A percentile compares a stretch with the other conserved stretches of the same genome.
These are phyloP conservation scores for Xylariaceae sp. DNA, from an alignment of 2,329 filamentous ascomycete genomes.

Conservation along the genomic window DNA sequence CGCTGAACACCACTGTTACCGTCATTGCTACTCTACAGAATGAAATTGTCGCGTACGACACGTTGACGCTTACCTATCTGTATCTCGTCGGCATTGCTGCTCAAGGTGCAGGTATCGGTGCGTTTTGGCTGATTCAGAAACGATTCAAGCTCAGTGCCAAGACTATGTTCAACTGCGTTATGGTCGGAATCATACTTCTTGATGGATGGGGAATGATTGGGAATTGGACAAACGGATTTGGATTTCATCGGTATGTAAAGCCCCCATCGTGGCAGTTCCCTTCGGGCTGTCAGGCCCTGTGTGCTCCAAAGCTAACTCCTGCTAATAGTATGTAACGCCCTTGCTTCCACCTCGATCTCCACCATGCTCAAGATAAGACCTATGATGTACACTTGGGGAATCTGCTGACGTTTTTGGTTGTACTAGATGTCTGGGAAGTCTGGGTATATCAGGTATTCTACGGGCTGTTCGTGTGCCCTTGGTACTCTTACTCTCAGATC, in stretches of 20 bases:
- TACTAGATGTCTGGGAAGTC: slow-evolving; percentile 38
- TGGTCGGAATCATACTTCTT: slow-evolving; percentile 57
- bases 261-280: no score
- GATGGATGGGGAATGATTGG: slow-evolving; percentile 47
- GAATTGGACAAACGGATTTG: slow-evolving; percentile 42
- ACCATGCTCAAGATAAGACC: no score
- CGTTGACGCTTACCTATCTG: slow-evolving; percentile 61
- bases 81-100: slow-evolving; percentile 62
- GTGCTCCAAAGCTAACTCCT: no score
- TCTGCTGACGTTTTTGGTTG: no score
- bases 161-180: slow-evolving; percentile 64
- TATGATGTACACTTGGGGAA: no score
- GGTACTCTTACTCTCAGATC: slow-evolving; percentile 68
- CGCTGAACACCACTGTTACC: slow-evolving; percentile 66
- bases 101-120: slow-evolving; percentile 59
- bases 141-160: slow-evolving; percentile 58
- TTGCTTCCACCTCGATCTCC: no score
- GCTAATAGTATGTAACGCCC: no score
- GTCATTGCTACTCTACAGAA: slow-evolving; percentile 65
- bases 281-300: no score
- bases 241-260: slow-evolving; percentile 33
- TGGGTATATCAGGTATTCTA: slow-evolving; percentile 53
- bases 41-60: slow-evolving; percentile 60
- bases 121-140: slow-evolving; percentile 59
- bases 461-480: slow-evolving; percentile 63